Base-by-base conservation (phyloP, 2,329 filamentous ascomycete species). In the Rugonectria rugulosa region DNA sequence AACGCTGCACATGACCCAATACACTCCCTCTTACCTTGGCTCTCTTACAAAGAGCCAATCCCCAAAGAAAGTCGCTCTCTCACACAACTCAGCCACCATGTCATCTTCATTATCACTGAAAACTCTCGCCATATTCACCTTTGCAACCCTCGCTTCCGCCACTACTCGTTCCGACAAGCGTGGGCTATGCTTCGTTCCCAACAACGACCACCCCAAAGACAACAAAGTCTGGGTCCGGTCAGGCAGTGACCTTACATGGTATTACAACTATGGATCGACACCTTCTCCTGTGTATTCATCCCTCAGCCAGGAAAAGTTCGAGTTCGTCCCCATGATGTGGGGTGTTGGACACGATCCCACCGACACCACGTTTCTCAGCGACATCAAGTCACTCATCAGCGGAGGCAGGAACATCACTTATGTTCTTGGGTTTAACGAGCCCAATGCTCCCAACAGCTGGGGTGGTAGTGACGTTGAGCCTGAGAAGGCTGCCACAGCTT, bases 321-420 rank as follows among this genome's bases (percentile, higher is more conserved):
- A 90, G 70, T 95, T 91, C 72, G 86, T 94, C 2, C 90, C 91
- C 45, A 92, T 92, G 90, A 82, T 92, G 56, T 94, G 88, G 88
- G 89, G 89, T 26, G 77, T 83, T 9, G 75, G 77, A 4, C 56
- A 72, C 11, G 69, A 79, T 53, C 70, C 75, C 23, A 75, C 78
- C 51, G 80, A 84, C 68, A 86, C 81, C 0, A 77, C 79, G 1
- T 93, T 93, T 71, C 78, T 87, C 34, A 73, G 80, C 51, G 76
- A 80, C 2, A 83, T 94, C 32, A 81, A 78, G 64, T 60, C 64
- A 1, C 77, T 88, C 46, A 79, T 91, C 50, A 64, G 68, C 9
- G 54, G 72, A 32, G 80, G 80, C 6, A 71, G 75, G 60, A 86
- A 88, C 60, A 85, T 93, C 66, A 81, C 77, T 11, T 84, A 91